Percentiles rank a stretch among this genome's conserved stretches.
These are phyloP conservation scores for Colletotrichum phormii DNA, from an alignment of 2,329 filamentous ascomycete genomes.

Conservation along the genomic window DNA sequence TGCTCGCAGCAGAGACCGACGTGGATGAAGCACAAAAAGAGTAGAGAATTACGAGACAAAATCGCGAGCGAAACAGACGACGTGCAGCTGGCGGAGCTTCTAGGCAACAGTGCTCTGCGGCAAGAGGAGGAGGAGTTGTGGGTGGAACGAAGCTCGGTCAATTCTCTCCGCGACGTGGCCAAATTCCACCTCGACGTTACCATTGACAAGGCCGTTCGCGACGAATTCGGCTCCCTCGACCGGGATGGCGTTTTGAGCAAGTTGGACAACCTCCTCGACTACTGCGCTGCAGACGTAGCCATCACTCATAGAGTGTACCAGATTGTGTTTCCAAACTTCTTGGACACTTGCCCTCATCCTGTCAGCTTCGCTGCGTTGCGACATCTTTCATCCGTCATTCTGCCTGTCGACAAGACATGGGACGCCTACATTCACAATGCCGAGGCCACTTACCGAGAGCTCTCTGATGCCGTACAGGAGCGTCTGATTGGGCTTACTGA, in stretches of 20 bases:
- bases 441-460: constrained; percentile 83
- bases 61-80: constrained; percentile 78
- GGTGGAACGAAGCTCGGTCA: constrained; percentile 94
- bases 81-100: constrained; percentile 75
- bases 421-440: constrained; percentile 84
- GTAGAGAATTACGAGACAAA: constrained; percentile 83
- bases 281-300: constrained; percentile 93
- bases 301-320: constrained; percentile 96
- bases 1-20: constrained; percentile 95
- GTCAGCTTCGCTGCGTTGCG: constrained; percentile 96
- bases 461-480: constrained; percentile 82
- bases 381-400: constrained; percentile 91
- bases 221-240: constrained; percentile 88
- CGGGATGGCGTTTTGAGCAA: constrained; percentile 76
- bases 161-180: constrained; percentile 94
- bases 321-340: constrained; percentile 90
- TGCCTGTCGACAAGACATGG: constrained; percentile 92
- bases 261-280: constrained; percentile 87
- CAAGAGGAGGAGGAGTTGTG: constrained; percentile 95
- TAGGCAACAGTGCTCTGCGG: constrained; percentile 74
- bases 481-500: constrained; percentile 80
- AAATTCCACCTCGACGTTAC: constrained; percentile 94
- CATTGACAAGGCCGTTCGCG: constrained; percentile 88
- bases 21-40: constrained; percentile 98
- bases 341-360: constrained; percentile 92